Evolutionary conservation across 305 asterid species (phyloP).

Genomic region (Withania somnifera): DNA sequence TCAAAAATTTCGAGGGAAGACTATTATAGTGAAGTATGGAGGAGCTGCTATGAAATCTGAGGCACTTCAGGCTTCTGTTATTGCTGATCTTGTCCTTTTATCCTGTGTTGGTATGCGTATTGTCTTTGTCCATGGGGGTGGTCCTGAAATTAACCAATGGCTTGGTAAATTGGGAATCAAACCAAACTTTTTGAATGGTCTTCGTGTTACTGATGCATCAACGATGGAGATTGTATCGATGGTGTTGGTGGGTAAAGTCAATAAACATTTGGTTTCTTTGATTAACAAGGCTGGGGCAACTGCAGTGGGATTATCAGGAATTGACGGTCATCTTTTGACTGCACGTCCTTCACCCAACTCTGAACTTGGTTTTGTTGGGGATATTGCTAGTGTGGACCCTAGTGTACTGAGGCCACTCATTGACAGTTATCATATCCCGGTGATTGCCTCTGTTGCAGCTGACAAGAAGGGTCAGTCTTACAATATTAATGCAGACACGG

Average conservation of each 20-base stretch:
- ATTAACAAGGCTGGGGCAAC: constrained; percentile 85
- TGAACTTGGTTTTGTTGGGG: constrained; percentile 78
- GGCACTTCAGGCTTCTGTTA: constrained; percentile 78
- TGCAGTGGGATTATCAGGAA: constrained; percentile 76
- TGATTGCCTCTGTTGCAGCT: constrained; percentile 80
- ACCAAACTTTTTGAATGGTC: constrained; percentile 70
- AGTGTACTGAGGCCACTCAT: constrained; percentile 48
- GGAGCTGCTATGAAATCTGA: constrained; percentile 91
- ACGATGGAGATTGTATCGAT: constrained; percentile 86
- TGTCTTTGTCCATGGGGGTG: constrained; percentile 86
- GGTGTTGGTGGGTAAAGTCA: constrained; percentile 79
- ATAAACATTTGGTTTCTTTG: constrained; percentile 61
- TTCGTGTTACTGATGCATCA: constrained; percentile 76
- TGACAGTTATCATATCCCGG: constrained; percentile 62
- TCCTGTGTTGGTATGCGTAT: constrained; percentile 76
- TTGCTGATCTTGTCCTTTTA: constrained; percentile 73
- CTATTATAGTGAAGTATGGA: constrained; percentile 79
- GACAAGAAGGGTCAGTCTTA: constrained; percentile 49
- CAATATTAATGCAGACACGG: constrained; percentile 81
- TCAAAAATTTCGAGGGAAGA: constrained; percentile 74
- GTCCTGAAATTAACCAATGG: constrained; percentile 88
- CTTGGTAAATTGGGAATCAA: constrained; percentile 47
- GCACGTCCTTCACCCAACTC: constrained; percentile 66
- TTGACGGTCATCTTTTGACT: constrained; percentile 68
- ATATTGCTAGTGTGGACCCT: constrained; percentile 66